Evolutionary conservation across 202 grass and related monocot genomes (phyloP), one percentile per base, ranked within the genome.

Genomic region (Elaeis oleifera): DNA sequence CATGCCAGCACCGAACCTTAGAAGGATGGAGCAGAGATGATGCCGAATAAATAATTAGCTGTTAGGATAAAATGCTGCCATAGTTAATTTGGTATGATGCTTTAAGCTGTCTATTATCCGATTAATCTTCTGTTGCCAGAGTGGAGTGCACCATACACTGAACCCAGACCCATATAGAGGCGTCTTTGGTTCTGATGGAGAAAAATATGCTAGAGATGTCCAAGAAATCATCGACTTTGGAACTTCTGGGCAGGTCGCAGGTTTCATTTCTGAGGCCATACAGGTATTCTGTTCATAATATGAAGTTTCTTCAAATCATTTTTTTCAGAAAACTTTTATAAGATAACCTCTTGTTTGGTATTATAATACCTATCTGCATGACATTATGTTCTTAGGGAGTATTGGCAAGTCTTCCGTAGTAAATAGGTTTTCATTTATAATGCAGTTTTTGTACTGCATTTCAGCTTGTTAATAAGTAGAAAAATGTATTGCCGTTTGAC

Each of bases 181-280:
- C 15, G 52, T 44, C 26, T 95, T 86, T 73, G 85, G 82, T 61
- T 61, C 79, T 3, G 80, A 95, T 72, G 79, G 79, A 65, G 67
- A 84, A 49, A 95, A 95, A 76, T 95, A 95, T 76, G 90, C 19
- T 3, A 84, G 76, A 17, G 90, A 86, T 44, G 71, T 95, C 39
- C 69, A 84, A 74, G 90, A 95, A 84, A 84, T 95, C 56, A 86
- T 95, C 53, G 85, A 89, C 51, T 95, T 95, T 74, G 90, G 90
- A 62, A 95, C 90, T 17, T 83, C 80, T 24, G 90, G 90, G 20
- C 82, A 83, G 0, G 80, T 95, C 19, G 82, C 90, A 1, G 90
- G 74, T 28, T 95, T 89, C 77, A 95, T 95, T 63, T 89, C 82
- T 3, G 80, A 95, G 76, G 82, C 90, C 58, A 85, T 89, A 71